Base-by-base conservation (phyloP, 768 basidiomycete species). In the Tubosaeta brunneosetosa region DNA sequence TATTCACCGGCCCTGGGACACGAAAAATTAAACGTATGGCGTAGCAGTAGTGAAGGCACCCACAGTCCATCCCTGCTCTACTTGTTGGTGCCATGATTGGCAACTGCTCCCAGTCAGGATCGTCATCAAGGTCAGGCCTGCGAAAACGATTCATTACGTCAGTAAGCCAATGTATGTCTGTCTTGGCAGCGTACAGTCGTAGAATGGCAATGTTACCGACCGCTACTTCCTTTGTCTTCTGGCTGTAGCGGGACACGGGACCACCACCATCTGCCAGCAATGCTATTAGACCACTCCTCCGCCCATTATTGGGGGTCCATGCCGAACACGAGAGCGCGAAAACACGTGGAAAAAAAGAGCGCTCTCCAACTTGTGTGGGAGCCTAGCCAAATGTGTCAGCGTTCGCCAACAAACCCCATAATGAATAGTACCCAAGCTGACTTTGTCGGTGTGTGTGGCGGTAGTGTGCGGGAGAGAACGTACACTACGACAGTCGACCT, bases 61-160 rank as follows among this genome's bases (percentile, higher is more conserved):
- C 61, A 85, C 84, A 66, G 55, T 84, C 76, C 70, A 72, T 74
- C 16, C 81, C 80, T 9, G 71, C 66, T 42, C 64, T 68, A 19
- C 71, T 68, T 1, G 66, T 55, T 22, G 78, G 67, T 8, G 75
- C 74, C 55, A 78, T 67, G 27, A 88, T 72, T 1, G 71, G 62
- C 0, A 73, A 70, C 42, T 69, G 60, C 38, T 82, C 78, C 76
- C 81, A 87, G 8, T 71, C 68, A 13, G 70, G 70, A 52, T 80
- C 74, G 36, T 82, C 75, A 11, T 57, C 69, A 51, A 88, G 66
- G 50, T 80, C 77, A 34, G 79, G 77, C 47, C 86, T 88, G 53
- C 10, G 53, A 40, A 37, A 29, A 9, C 1, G 44, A 41, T 29
- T 17, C 36, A 25, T 16, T 13, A 25, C 33, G 22, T 52, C 22